Evolutionary conservation across 805 yeast species (phyloP).

Genomic region (Candida easanensis): DNA sequence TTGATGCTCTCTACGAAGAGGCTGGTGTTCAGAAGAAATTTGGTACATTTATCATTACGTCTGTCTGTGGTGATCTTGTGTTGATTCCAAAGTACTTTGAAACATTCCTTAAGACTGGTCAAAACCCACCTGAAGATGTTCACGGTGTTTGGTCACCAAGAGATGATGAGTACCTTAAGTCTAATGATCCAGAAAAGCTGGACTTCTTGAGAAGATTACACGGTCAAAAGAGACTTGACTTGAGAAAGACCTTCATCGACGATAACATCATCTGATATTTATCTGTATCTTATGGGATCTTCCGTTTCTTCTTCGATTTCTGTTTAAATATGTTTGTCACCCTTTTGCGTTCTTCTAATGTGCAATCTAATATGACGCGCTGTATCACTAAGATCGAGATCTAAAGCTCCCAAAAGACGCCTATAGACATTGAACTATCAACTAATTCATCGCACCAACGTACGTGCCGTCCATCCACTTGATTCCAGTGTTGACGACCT

Average conservation of each 20-base stretch:
- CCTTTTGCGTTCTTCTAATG: no score
- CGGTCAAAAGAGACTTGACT: slow-evolving; percentile 38
- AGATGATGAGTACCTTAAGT: slow-evolving; percentile 38
- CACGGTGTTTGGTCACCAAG: slow-evolving; percentile 47
- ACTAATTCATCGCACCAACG: no score
- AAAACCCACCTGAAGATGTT: slow-evolving; percentile 40
- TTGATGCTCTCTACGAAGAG: slow-evolving; percentile 38
- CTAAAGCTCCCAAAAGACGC: no score
- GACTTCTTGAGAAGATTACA: slow-evolving; percentile 35
- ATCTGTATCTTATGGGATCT: no score
- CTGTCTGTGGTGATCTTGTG: slow-evolving; percentile 42
- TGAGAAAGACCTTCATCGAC: slow-evolving; percentile 39
- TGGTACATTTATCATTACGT: slow-evolving; percentile 40
- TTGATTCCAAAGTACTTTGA: slow-evolving; percentile 41
- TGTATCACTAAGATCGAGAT: no score
- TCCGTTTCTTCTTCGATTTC: no score
- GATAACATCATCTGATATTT: slow-evolving; percentile 5
- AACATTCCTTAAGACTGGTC: slow-evolving; percentile 37
- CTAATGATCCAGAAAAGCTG: slow-evolving; percentile 33
- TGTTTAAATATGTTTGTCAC: no score
- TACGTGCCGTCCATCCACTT: no score
- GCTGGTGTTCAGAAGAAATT: slow-evolving; percentile 41
- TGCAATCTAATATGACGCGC: no score
- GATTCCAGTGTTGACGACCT: no score
- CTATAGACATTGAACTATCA: no score